Percentiles rank a stretch among this genome's conserved stretches.
Conservation (phyloP, 306 rosid species). For the Casuarina glauca region DNA sequence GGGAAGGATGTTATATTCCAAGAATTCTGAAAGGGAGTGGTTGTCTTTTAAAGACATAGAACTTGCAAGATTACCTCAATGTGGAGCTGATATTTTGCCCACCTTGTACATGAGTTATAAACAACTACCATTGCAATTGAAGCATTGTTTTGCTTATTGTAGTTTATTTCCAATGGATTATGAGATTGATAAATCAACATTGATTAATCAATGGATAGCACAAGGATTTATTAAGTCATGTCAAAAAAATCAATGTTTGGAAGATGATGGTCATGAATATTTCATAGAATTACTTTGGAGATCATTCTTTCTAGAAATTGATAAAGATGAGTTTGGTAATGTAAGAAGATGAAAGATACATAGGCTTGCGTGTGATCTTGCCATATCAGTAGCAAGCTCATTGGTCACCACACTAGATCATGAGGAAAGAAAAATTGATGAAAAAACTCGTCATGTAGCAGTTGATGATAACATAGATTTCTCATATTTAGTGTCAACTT, state of each 20-base stretch:
- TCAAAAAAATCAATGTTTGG: background rate
- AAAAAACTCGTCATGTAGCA: constrained; percentile 1
- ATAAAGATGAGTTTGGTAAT: background rate
- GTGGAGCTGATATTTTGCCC: background rate
- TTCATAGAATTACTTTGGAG: constrained; percentile 4
- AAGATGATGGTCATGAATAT: constrained; percentile 9
- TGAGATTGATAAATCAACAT: no score
- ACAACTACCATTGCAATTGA: constrained; percentile 1
- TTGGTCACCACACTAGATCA: background rate
- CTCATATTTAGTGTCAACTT: background rate
- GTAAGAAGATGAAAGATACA: constrained; percentile 3
- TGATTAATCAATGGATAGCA: no score
- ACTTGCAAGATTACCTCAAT: background rate
- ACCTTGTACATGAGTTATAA: background rate
- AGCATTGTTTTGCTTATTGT: background rate
- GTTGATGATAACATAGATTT: background rate
- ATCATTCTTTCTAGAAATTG: background rate
- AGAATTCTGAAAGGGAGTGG: background rate
- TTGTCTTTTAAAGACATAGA: background rate
- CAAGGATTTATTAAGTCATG: constrained; percentile 6
- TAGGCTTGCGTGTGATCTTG: constrained; percentile 2
- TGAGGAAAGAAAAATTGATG: background rate
- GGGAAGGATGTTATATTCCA: constrained; percentile 9
- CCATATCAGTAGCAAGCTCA: background rate
- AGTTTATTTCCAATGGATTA: no score